These are phyloP conservation scores for Verticillium dahliae DNA, from an alignment of 2,329 filamentous ascomycete species.

Conservation along the genomic window DNA sequence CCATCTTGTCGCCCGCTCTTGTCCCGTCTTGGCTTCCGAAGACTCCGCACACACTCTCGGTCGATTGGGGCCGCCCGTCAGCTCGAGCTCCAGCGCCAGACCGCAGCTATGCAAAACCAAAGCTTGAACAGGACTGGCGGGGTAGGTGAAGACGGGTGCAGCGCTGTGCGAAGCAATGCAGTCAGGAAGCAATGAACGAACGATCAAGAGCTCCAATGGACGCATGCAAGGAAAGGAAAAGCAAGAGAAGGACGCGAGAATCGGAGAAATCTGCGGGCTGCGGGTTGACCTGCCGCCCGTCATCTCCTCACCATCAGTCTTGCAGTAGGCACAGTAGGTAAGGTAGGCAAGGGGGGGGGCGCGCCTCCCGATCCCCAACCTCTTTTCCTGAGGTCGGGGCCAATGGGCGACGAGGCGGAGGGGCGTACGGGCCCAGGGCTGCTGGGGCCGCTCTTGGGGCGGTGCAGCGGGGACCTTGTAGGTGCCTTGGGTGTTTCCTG, in stretches of 20 bases:
- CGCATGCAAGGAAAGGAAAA: neutral
- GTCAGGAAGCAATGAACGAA: neutral
- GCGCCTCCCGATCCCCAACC: neutral
- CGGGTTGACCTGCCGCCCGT: neutral
- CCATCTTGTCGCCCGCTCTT: constrained; percentile 32
- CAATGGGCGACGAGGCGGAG: neutral
- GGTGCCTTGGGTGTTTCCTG: neutral
- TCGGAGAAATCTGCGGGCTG: neutral
- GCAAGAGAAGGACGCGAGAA: neutral
- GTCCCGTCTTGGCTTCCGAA: neutral
- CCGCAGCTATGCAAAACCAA: neutral
- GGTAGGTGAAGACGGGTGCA: neutral
- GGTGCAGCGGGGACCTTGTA: neutral
- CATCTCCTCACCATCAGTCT: neutral
- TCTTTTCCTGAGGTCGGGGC: neutral
- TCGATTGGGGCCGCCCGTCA: neutral
- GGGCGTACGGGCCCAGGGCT: neutral
- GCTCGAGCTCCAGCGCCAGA: neutral
- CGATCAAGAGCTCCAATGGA: neutral
- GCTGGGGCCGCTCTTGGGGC: neutral
- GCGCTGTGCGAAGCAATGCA: neutral
- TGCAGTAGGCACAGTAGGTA: neutral
- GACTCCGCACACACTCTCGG: neutral
- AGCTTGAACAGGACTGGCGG: neutral
- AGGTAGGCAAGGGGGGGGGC: neutral